These are phyloP conservation scores for Fusarium sp. DNA, from an alignment of 2,329 filamentous ascomycete genomes.

Conservation along the genomic window DNA sequence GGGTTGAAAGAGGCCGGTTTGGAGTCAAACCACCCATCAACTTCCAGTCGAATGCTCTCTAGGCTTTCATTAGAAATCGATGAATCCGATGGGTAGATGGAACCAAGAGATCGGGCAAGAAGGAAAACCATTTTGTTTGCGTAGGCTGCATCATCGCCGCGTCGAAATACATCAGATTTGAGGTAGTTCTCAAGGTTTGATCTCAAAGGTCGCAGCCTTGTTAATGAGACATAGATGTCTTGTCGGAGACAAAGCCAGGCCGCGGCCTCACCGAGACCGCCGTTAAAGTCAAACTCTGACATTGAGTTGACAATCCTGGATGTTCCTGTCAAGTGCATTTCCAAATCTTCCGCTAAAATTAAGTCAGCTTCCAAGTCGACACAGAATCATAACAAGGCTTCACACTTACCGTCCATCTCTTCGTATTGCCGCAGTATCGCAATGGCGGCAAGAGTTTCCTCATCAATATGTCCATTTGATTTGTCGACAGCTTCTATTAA, in stretches of 20 bases:
- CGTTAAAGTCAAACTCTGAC: slow-evolving; percentile 1
- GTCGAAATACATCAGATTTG: not conserved
- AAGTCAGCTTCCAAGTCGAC: not conserved
- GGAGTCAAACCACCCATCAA: not conserved
- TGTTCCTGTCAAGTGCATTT: slow-evolving; percentile 2
- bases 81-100: not conserved
- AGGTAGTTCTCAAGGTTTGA: not conserved
- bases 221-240: not conserved
- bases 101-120: not conserved
- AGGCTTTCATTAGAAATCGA: not conserved
- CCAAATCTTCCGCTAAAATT: not conserved
- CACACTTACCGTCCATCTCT: not conserved
- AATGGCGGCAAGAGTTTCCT: not conserved
- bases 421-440: slow-evolving; percentile 3
- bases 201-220: not conserved
- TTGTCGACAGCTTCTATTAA: slow-evolving; percentile 1
- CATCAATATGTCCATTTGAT: not conserved
- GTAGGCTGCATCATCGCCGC: not conserved
- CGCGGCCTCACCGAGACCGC: not conserved
- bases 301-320: slow-evolving; percentile 1
- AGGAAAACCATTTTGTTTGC: not conserved
- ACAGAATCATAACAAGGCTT: no score
- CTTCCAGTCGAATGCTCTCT: not conserved
- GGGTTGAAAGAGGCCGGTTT: not conserved
- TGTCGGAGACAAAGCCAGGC: not conserved